These are phyloP conservation scores for Verticillium nonalfalfae DNA, from an alignment of 2,329 filamentous ascomycete species.

Conservation along the genomic window DNA sequence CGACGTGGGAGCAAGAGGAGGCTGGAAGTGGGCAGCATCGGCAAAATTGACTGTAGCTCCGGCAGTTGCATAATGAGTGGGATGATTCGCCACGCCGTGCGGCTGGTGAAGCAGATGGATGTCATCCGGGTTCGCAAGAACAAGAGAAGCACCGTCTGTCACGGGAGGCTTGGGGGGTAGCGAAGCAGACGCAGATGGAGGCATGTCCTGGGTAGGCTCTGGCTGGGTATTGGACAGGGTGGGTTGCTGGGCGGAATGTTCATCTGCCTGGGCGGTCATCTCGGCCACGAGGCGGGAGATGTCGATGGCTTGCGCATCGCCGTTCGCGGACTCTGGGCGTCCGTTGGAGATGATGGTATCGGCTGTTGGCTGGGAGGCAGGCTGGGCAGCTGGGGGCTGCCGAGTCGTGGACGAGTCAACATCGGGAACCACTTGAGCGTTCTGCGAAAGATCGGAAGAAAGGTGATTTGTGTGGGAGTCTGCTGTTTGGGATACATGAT, in stretches of 20 bases:
- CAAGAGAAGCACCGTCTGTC: constrained; percentile 26
- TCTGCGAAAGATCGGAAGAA: constrained; percentile 30
- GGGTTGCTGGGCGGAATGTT: constrained; percentile 13
- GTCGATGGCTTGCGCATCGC: constrained; percentile 25
- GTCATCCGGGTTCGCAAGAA: constrained; percentile 14
- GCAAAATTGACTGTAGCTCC: constrained; percentile 23
- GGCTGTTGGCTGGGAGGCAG: constrained; percentile 6
- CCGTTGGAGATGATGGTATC: constrained; percentile 6
- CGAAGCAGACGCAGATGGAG: constrained; percentile 29
- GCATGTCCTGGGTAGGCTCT: constrained; percentile 10
- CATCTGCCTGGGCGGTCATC: constrained; percentile 27
- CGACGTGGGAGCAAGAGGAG: constrained; percentile 15
- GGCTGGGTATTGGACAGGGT: not conserved
- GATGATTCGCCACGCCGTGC: constrained; percentile 17
- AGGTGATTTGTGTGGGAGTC: constrained; percentile 35
- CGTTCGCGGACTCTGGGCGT: constrained; percentile 12
- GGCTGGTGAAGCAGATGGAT: not conserved
- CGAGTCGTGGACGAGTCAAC: constrained; percentile 23
- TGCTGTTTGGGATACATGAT: constrained; percentile 37
- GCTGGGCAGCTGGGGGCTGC: constrained; percentile 10
- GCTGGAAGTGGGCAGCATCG: constrained; percentile 24
- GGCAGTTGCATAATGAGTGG: constrained; percentile 24
- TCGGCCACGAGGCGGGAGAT: constrained; percentile 35
- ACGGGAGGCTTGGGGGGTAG: constrained; percentile 40
- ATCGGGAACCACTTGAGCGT: constrained; percentile 21